A percentile compares a stretch with the other conserved stretches of the same genome.
Evolutionary conservation across 441 rosid genomes (phyloP).

Genomic region (Arabidopsis hybrid): DNA sequence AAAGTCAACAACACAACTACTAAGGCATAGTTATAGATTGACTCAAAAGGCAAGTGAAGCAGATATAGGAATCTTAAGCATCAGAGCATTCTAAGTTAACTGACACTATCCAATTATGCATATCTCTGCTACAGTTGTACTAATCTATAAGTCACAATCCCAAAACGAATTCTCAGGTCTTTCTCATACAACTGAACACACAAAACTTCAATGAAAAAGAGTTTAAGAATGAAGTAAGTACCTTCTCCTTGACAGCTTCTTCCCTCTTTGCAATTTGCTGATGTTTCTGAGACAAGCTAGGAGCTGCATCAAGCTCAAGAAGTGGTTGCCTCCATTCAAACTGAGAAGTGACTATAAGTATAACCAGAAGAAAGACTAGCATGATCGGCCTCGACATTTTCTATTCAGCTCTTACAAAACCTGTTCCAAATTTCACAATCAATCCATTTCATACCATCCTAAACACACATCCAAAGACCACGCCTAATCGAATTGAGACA

Average conservation of each 20-base stretch:
- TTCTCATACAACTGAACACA: background rate
- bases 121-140: background rate
- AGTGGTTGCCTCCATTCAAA: slow-evolving; percentile 94
- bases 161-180: background rate
- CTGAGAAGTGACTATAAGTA: slow-evolving; percentile 81
- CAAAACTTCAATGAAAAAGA: background rate
- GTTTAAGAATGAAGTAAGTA: background rate
- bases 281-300: slow-evolving; percentile 58
- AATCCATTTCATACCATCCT: slow-evolving; percentile 10
- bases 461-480: slow-evolving; percentile 6
- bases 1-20: background rate
- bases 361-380: slow-evolving; percentile 69
- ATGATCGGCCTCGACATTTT: slow-evolving; percentile 74
- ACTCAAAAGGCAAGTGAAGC: background rate
- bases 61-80: background rate
- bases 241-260: slow-evolving; percentile 88
- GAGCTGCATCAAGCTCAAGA: slow-evolving; percentile 61
- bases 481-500: background rate
- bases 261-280: slow-evolving; percentile 58
- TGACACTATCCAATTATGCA: slow-evolving; percentile 1
- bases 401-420: slow-evolving; percentile 34
- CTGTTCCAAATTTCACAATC: slow-evolving; percentile 46
- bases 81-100: background rate
- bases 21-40: background rate
- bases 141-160: slow-evolving; percentile 1